Base-by-base conservation (phyloP, 169 alveolate genomes). In the Plasmodium vivax region DNA sequence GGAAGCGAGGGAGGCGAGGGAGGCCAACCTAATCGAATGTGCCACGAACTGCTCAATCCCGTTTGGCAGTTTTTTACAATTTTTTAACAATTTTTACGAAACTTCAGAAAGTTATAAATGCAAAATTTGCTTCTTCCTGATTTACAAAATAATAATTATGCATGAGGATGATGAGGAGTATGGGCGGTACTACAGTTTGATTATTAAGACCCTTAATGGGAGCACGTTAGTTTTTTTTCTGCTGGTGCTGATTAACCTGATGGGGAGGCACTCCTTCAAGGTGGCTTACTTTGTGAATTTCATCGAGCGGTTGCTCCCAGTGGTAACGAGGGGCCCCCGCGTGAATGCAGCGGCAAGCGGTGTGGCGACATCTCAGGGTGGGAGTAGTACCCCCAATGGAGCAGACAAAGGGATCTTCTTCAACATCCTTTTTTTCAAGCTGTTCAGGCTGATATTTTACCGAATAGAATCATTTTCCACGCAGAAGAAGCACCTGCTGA, bases 91-190 rank as follows among this genome's bases (percentile, higher is more conserved):
- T 80, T 90, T 80, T 45, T 80, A 68, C 72, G 62, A 41, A 30
- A 80, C 62, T n/a, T 43, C 75, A n/a, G 91, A 90, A 30, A 43
- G 23, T 23, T 90, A 90, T 58, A 34, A 45, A 41, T 80, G 62
- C 45, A 90, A 68, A 43, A 43, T 90, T 9, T 80, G 88, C 51
- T 81, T 62, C 7, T 90, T 41, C 30, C 47, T 90, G 6, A 14
- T 90, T 56, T 90, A 90, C 30, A 90, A 90, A 90, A 90, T 90
- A 2, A 90, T 90, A 3, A 80, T 90, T 36, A 90, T 90, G 90
- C 32, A 62, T 79, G 94, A 90, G 51, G 94, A 90, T 2, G 94
- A 90, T 41, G 91, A 80, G 3, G 94, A 80, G 41, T 90, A 90
- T 79, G 75, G 83, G 6, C 82, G 75, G 30, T 90, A 58, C 34